These are phyloP conservation scores for Macrocybe sp. DNA, from an alignment of 1,284 basidiomycete species.

Conservation along the genomic window DNA sequence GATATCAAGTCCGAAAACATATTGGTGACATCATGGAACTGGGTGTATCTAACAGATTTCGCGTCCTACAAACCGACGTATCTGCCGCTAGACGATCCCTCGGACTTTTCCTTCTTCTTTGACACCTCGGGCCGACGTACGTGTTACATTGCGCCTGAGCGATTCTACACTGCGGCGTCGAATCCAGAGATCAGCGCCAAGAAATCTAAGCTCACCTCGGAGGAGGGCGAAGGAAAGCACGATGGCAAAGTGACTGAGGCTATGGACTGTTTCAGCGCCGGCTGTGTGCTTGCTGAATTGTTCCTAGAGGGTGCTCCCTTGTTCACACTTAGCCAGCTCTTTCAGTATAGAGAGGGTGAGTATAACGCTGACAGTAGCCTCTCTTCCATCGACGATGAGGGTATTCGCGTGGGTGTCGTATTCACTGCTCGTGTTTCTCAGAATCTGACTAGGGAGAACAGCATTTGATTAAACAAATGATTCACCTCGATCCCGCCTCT, in stretches of 20 bases:
- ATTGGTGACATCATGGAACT: constrained; percentile 94
- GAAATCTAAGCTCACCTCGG: constrained; percentile 45
- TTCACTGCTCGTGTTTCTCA: constrained; percentile 1
- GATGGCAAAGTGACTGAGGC: constrained; percentile 88
- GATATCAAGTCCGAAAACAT: constrained; percentile 99
- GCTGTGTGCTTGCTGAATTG: constrained; percentile 95
- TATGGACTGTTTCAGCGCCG: constrained; percentile 97
- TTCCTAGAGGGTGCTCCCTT: constrained; percentile 93
- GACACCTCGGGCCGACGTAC: constrained; percentile 92
- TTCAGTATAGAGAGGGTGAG: constrained; percentile 90
- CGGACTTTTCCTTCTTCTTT: constrained; percentile 98
- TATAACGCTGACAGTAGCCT: constrained; percentile 75
- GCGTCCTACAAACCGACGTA: constrained; percentile 96
- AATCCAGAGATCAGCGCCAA: constrained; percentile 68
- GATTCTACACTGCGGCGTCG: constrained; percentile 80
- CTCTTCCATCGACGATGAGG: constrained; percentile 73
- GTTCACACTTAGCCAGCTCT: constrained; percentile 93
- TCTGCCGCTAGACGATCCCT: constrained; percentile 94
- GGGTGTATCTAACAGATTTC: constrained; percentile 95
- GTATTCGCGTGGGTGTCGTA: constrained; percentile 62
- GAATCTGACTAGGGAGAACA: constrained; percentile 33
- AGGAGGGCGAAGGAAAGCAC: constrained; percentile 42
- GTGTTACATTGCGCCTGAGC: constrained; percentile 95
- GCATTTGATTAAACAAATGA: constrained; percentile 89
- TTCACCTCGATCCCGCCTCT: constrained; percentile 69